Percentiles rank a stretch among this genome's conserved stretches.
Conservation (phyloP, 2,329 filamentous ascomycete genomes). For the Colletotrichum viniferum region DNA sequence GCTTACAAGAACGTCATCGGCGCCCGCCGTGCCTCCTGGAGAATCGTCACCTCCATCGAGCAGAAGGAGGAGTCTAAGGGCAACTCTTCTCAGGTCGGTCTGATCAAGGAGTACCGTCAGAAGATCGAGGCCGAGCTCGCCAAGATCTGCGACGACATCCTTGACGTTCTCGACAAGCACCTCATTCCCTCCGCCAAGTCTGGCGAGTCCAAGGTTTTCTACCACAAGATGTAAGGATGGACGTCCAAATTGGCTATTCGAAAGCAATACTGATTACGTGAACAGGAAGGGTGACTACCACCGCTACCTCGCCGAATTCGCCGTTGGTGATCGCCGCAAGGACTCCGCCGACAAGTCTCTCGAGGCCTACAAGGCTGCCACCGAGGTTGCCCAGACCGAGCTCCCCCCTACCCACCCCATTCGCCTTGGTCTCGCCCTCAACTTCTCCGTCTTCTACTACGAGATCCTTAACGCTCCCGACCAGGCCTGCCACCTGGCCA, state of each 20-base stretch:
- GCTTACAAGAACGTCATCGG: slow-evolving; percentile 99
- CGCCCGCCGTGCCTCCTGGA: slow-evolving; percentile 95
- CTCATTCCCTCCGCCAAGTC: slow-evolving; percentile 93
- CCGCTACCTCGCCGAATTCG: slow-evolving; percentile 98
- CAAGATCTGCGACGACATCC: slow-evolving; percentile 97
- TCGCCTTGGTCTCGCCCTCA: slow-evolving; percentile 87
- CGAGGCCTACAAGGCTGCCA: slow-evolving; percentile 94
- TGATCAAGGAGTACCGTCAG: slow-evolving; percentile 98
- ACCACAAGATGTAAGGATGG: slow-evolving; percentile 93
- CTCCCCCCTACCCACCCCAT: slow-evolving; percentile 92
- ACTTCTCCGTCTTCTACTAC: slow-evolving; percentile 99
- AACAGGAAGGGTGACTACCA: slow-evolving; percentile 98
- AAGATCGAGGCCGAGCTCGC: slow-evolving; percentile 97
- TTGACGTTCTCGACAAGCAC: slow-evolving; percentile 92
- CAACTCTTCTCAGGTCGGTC: slow-evolving; percentile 85
- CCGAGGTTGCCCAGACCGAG: slow-evolving; percentile 87
- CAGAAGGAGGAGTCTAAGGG: slow-evolving; percentile 99
- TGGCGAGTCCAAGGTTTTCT: slow-evolving; percentile 99
- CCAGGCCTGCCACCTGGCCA: slow-evolving; percentile 96
- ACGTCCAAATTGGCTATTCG: background rate
- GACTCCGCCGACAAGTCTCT: slow-evolving; percentile 90
- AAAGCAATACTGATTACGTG: background rate
- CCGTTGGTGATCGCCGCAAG: slow-evolving; percentile 93
- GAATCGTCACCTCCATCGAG: slow-evolving; percentile 98
- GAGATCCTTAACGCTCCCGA: slow-evolving; percentile 99